phyloP scores from a whole-genome alignment of 2,329 filamentous ascomycete genomes.

The Hypoxylon sp. region DNA sequence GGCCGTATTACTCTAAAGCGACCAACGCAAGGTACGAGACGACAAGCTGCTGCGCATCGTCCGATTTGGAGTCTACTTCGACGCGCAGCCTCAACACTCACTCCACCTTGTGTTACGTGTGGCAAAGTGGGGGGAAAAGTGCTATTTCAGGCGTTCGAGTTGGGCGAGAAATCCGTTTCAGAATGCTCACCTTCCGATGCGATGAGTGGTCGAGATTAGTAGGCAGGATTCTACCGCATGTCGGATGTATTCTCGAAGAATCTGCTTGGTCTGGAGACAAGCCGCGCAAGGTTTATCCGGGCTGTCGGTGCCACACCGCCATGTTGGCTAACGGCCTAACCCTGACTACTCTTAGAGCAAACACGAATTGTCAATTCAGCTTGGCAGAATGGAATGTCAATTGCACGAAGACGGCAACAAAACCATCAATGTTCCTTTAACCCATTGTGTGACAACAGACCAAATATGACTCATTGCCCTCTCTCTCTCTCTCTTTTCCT shows the following conservation, averaged over 20 bases:
- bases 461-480: slow-evolving; percentile 31
- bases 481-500: slow-evolving; percentile 9
- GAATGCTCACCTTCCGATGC: slow-evolving; percentile 32
- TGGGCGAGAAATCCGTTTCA: slow-evolving; percentile 44
- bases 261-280: slow-evolving; percentile 25
- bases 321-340: slow-evolving; percentile 38
- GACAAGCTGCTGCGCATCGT: slow-evolving; percentile 38
- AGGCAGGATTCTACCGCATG: slow-evolving; percentile 38
- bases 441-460: slow-evolving; percentile 24
- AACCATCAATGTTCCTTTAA: slow-evolving; percentile 17
- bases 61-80: slow-evolving; percentile 35
- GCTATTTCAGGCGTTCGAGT: slow-evolving; percentile 38
- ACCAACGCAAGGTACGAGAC: slow-evolving; percentile 40
- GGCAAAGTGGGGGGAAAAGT: slow-evolving; percentile 38
- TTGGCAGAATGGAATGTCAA: slow-evolving; percentile 30
- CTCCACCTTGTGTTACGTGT: slow-evolving; percentile 42
- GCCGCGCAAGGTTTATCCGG: slow-evolving; percentile 35
- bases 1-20: slow-evolving; percentile 19
- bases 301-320: slow-evolving; percentile 41
- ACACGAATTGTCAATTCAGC: slow-evolving; percentile 28
- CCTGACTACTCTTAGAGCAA: slow-evolving; percentile 33
- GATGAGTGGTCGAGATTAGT: slow-evolving; percentile 39
- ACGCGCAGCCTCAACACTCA: slow-evolving; percentile 33
- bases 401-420: slow-evolving; percentile 24
- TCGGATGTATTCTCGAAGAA: slow-evolving; percentile 32